Evolutionary conservation across 352 stramenopile genomes (phyloP).

Genomic region (Aphanomyces euteiches): DNA sequence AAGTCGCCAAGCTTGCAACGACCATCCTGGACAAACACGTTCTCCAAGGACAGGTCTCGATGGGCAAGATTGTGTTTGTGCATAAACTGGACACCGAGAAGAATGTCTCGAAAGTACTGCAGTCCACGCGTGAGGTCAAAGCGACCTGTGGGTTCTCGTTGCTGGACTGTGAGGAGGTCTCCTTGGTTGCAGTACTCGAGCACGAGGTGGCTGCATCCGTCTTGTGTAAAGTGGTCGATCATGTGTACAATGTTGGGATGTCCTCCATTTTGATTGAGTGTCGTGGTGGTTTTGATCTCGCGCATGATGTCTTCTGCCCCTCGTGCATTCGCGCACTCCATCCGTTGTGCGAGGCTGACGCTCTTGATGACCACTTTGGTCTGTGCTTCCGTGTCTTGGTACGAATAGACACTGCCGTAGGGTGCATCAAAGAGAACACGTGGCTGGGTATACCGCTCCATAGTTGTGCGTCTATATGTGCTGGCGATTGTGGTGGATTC

Average conservation of each 20-base stretch:
- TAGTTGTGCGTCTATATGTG: background rate
- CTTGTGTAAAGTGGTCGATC: constrained; percentile 28
- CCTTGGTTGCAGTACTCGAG: constrained; percentile 43
- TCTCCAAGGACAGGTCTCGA: constrained; percentile 38
- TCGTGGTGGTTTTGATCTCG: constrained; percentile 33
- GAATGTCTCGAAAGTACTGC: constrained; percentile 31
- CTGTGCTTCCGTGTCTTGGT: background rate
- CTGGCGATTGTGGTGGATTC: background rate
- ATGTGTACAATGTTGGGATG: constrained; percentile 36
- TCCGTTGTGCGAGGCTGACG: background rate
- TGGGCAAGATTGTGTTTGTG: constrained; percentile 37
- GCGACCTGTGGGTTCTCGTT: constrained; percentile 30
- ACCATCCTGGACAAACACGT: constrained; percentile 36
- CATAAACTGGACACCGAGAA: constrained; percentile 33
- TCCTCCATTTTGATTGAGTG: constrained; percentile 30
- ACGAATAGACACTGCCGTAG: background rate
- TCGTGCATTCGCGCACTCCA: background rate
- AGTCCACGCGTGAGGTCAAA: constrained; percentile 30
- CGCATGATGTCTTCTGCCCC: constrained; percentile 31
- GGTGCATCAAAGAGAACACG: constrained; percentile 4
- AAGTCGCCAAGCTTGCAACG: constrained; percentile 41
- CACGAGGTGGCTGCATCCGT: constrained; percentile 33
- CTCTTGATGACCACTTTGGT: constrained; percentile 6
- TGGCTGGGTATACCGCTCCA: constrained; percentile 5
- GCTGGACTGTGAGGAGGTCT: constrained; percentile 34